Base-by-base conservation (phyloP, 2,329 filamentous ascomycete species). In the Stagonosporopsis tanaceti region DNA sequence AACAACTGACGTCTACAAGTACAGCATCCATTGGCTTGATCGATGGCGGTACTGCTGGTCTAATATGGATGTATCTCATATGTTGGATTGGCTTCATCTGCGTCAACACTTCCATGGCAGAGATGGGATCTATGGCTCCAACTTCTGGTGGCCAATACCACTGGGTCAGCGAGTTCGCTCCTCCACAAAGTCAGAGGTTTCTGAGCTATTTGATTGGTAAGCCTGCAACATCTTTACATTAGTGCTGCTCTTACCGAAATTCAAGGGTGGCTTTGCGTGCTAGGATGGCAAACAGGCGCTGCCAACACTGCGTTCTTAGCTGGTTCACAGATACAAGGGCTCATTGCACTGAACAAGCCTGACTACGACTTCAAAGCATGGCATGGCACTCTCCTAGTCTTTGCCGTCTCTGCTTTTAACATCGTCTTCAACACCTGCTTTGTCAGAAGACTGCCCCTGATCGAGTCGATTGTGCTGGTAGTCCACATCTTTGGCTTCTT, bases 401-500 rank as follows among this genome's bases (percentile, higher is more conserved):
- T 80, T 54, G 80, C 78, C 0, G 70, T 82, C 8, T 69, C 77
- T 2, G 44, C 69, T 1, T 67, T 80, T 32, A 69, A 75, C 2
- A 67, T 78, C 14, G 55, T 72, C 6, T 76, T 81, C 61, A 84
- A 85, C 64, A 78, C 40, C 3, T 27, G 30, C 15, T 28, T 44
- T 6, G 40, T 44, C 24, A 44, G 40, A 28, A 44, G 25, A 17
- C 24, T 44, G 4, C 40, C 40, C 30, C n/a, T 44, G 14, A 17
- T 44, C 3, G 40, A 44, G n/a, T 27, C 24, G 6, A 27, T 44
- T n/a, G 40, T 27, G 14, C 40, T 83, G 1, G 69, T 81, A 14
- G 61, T 85, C 2, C 82, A 84, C 53, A 73, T 84, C 27, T 69
- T 79, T 27, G 82, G 81, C 1, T 80, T 84, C 61, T 80, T 84